phyloP scores from a whole-genome alignment of 495 filamentous ascomycete species.

The Beverwykella pulmonaria region DNA sequence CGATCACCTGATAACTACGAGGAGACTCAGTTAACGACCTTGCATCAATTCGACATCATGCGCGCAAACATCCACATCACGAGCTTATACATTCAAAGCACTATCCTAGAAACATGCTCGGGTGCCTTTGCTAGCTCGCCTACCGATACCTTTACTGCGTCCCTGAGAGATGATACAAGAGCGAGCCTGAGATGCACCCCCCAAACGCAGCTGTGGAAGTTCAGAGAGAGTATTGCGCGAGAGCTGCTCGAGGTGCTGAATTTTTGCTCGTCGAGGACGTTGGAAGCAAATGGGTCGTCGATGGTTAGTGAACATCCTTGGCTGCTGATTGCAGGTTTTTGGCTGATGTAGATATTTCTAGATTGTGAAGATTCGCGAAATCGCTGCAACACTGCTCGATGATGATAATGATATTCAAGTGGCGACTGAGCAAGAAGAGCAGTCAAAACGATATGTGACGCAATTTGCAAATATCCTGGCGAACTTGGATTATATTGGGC shows the following conservation, averaged over 20 bases:
- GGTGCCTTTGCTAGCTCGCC: neutral
- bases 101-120: conserved; percentile 6
- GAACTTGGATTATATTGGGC: conserved; percentile 2
- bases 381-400: conserved; percentile 7
- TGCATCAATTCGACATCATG: conserved; percentile 8
- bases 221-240: conserved; percentile 7
- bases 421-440: neutral
- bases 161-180: neutral
- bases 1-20: neutral
- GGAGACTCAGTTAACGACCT: neutral
- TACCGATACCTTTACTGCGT: neutral
- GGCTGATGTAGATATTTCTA: neutral
- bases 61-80: conserved; percentile 15
- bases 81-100: conserved; percentile 12
- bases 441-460: conserved; percentile 1
- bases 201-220: conserved; percentile 6
- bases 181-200: neutral
- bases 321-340: neutral
- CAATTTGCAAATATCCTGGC: conserved; percentile 5
- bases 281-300: conserved; percentile 3
- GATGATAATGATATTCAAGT: conserved; percentile 4
- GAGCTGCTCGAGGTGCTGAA: conserved; percentile 10
- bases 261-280: conserved; percentile 5
- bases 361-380: conserved; percentile 12
- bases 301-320: neutral